These are phyloP conservation scores for Apiotrichum montevideense DNA, from an alignment of 1,284 basidiomycete genomes.

Conservation along the genomic window DNA sequence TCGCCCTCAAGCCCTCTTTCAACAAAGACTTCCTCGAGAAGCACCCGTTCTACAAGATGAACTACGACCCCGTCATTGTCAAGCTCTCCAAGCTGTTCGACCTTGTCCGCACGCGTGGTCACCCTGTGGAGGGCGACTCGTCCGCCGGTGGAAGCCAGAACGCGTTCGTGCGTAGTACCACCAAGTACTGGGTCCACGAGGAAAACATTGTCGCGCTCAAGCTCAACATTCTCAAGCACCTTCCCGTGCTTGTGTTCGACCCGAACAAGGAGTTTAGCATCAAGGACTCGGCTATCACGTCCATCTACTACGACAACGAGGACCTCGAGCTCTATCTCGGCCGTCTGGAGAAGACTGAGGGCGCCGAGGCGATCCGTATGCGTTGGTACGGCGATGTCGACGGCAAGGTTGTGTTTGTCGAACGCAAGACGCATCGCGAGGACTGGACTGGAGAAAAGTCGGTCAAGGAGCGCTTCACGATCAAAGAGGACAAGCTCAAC, in stretches of 20 bases:
- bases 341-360: slow-evolving; percentile 95
- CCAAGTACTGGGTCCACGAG: slow-evolving; percentile 98
- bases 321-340: slow-evolving; percentile 97
- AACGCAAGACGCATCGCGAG: slow-evolving; percentile 97
- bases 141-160: slow-evolving; percentile 91
- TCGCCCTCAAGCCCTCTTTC: slow-evolving; percentile 54
- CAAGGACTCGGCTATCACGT: slow-evolving; percentile 69
- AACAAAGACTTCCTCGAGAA: slow-evolving; percentile 89
- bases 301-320: slow-evolving; percentile 70
- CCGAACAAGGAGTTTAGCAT: slow-evolving; percentile 86
- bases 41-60: slow-evolving; percentile 76
- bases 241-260: slow-evolving; percentile 94
- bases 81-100: slow-evolving; percentile 95
- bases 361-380: slow-evolving; percentile 91
- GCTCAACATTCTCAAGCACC: slow-evolving; percentile 83
- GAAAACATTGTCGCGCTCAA: slow-evolving; percentile 96
- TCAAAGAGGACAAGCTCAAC: slow-evolving; percentile 93
- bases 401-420: slow-evolving; percentile 80
- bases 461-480: slow-evolving; percentile 94
- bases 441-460: slow-evolving; percentile 99
- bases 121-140: slow-evolving; percentile 88
- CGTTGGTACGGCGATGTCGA: slow-evolving; percentile 96
- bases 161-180: slow-evolving; percentile 94
- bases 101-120: slow-evolving; percentile 88
- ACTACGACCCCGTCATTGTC: slow-evolving; percentile 78